Conservation (phyloP, 2,329 filamentous ascomycete genomes). For the Trichophyton benhamiae region DNA sequence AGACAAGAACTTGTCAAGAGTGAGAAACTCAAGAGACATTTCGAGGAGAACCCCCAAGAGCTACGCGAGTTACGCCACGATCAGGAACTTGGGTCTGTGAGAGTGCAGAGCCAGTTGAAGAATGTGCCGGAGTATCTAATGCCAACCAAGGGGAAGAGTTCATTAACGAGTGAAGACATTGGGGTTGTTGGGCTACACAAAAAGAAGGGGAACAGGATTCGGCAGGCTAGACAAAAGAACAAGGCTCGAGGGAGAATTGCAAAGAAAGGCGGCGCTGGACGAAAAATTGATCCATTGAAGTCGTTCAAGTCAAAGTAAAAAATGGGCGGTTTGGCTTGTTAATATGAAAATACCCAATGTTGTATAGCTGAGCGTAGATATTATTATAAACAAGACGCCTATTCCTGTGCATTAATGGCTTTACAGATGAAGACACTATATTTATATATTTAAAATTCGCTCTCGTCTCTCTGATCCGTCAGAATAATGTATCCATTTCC, state of each 20-base stretch:
- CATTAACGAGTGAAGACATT: slow-evolving; percentile 51
- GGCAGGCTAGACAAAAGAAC: slow-evolving; percentile 38
- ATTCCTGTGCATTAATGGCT: neutral
- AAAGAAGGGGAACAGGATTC: slow-evolving; percentile 38
- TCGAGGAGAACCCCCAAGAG: slow-evolving; percentile 91
- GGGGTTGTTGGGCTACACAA: slow-evolving; percentile 61
- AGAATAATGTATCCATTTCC: slow-evolving; percentile 31
- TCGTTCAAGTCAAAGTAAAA: slow-evolving; percentile 57
- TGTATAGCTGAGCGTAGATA: neutral
- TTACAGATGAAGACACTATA: neutral
- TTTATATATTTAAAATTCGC: neutral
- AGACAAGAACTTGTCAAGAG: slow-evolving; percentile 82
- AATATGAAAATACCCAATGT: neutral
- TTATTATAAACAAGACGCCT: neutral
- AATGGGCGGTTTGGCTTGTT: too few species aligned
- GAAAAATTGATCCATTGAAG: slow-evolving; percentile 73
- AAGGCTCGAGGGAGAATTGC: slow-evolving; percentile 31
- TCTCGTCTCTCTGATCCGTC: neutral
- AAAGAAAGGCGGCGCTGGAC: slow-evolving; percentile 42
- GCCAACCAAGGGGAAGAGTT: slow-evolving; percentile 62
- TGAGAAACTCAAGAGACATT: slow-evolving; percentile 88
- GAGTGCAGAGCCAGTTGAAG: slow-evolving; percentile 78
- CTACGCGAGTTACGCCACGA: slow-evolving; percentile 81
- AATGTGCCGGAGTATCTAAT: slow-evolving; percentile 91
- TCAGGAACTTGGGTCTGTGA: slow-evolving; percentile 68